These are phyloP conservation scores for Fusarium buxicola DNA, from an alignment of 2,329 filamentous ascomycete genomes.

Conservation along the genomic window DNA sequence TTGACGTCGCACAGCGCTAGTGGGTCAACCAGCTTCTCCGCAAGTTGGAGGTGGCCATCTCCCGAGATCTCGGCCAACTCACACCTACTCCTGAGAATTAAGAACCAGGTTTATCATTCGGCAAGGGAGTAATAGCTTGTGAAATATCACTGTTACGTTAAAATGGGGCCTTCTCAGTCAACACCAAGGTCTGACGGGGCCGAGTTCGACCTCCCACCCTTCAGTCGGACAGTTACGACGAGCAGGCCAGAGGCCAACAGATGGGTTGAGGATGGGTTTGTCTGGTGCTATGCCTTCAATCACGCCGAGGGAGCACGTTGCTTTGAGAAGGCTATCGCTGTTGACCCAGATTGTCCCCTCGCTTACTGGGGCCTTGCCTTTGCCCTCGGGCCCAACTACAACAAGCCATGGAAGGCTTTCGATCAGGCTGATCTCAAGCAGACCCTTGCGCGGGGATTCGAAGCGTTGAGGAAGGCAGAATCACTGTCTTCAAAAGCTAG, in stretches of 20 bases:
- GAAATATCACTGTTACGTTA: neutral
- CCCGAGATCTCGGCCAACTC: constrained; percentile 15
- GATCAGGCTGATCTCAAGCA: constrained; percentile 38
- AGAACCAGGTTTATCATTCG: neutral
- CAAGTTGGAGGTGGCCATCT: constrained; percentile 32
- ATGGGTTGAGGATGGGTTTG: constrained; percentile 76
- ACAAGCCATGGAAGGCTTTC: constrained; percentile 72
- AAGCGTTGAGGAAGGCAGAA: constrained; percentile 30
- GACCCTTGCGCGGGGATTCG: constrained; percentile 27
- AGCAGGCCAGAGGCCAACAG: constrained; percentile 61
- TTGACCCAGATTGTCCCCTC: constrained; percentile 67
- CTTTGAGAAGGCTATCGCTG: constrained; percentile 66
- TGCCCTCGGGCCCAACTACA: constrained; percentile 75
- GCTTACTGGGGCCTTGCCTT: constrained; percentile 77
- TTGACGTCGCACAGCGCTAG: constrained; percentile 35
- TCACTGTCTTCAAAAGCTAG: constrained; percentile 26
- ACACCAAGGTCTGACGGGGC: constrained; percentile 11
- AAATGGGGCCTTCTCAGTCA: constrained; percentile 31
- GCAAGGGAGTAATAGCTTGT: neutral
- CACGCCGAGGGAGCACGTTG: constrained; percentile 73
- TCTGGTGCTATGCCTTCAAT: constrained; percentile 79
- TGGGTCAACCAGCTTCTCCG: constrained; percentile 36
- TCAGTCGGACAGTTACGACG: constrained; percentile 63
- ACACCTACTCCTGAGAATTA: neutral
- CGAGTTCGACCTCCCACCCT: constrained; percentile 43